Evolutionary conservation across 1,139 yeast genomes (phyloP), one percentile per base, ranked within the genome.

Genomic region (Saccharomyces hybrid): DNA sequence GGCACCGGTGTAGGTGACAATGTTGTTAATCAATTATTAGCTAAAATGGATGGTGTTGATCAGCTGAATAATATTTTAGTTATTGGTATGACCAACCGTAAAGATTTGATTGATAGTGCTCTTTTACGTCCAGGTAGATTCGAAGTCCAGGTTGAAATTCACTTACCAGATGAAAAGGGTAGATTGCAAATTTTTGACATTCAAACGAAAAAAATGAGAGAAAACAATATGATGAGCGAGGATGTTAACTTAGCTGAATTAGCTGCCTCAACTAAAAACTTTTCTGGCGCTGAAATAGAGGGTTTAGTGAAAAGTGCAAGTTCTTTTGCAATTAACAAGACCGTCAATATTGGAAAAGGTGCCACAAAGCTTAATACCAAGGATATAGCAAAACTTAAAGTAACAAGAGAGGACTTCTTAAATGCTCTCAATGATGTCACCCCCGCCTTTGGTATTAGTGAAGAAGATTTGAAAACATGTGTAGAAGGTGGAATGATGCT

Each of bases 41-140:
- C 99, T 11, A 93, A 93, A 71, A 95, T 93, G 99, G 99, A 93
- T 71, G 99, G 99, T 80, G 99, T 93, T 55, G 99, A 93, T 66
- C 98, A 91, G 70, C 78, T 93, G 62, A 93, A 93, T 73, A 93
- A 93, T 68, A 91, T 93, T 60, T 80, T 93, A 68, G 90, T 93
- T 52, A 95, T 93, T 71, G 99, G 99, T 75, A 93, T 93, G 99
- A 93, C 99, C 56, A 93, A 93, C 73, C 82, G 99, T 73, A 82
- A 84, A 67, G 99, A 93, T 73, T 80, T 93, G 74, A 95, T 93
- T 63, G 99, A 93, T 77, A 82, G 75, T 61, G 99, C 99, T 0
- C 77, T 93, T 61, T 76, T 93, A 64, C 89, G 99, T 77, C 99
- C 99, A 0, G 99, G 99, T 70, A 86, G 99, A 76, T 91, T 93